Percentiles rank a stretch among this genome's conserved stretches.
Conservation (phyloP, 371 early-diverging fungal genomes). For the Zancudomyces culisetae region DNA sequence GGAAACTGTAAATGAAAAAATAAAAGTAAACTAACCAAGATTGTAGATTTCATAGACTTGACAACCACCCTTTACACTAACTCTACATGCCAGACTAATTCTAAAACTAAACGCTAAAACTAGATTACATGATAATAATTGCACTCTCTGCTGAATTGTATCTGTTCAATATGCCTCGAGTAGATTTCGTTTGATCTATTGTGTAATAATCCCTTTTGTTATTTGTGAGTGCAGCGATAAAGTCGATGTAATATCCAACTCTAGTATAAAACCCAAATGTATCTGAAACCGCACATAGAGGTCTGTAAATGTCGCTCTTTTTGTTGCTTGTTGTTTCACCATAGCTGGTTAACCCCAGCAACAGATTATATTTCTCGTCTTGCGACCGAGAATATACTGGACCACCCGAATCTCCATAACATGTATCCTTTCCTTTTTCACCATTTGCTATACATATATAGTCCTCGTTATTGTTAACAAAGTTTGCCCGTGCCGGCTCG, state of each 20-base stretch:
- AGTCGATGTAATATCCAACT: constrained; percentile 15
- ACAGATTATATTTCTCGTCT: constrained; percentile 10
- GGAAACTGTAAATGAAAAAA: too few species aligned
- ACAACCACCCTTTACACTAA: too few species aligned
- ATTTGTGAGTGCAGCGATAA: constrained; percentile 13
- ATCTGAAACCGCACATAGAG: constrained; percentile 14
- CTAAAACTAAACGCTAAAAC: too few species aligned
- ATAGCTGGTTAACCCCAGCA: constrained; percentile 23
- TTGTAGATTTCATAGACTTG: too few species aligned
- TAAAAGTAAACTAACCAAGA: too few species aligned
- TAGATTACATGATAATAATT: too few species aligned
- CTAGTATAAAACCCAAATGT: constrained; percentile 25
- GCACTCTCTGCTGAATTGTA: too few species aligned
- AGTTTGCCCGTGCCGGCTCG: neutral
- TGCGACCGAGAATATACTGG: constrained; percentile 13
- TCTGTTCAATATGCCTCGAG: too few species aligned
- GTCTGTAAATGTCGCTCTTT: neutral
- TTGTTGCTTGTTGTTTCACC: constrained; percentile 8
- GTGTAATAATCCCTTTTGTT: constrained; percentile 6
- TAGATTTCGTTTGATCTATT: constrained; percentile 10
- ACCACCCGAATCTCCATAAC: constrained; percentile 28
- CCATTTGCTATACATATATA: constrained; percentile 22
- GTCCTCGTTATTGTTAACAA: constrained; percentile 9
- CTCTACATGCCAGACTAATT: too few species aligned
- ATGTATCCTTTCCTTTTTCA: constrained; percentile 22